These are phyloP conservation scores for Phialemoniopsis sp. DNA, from an alignment of 2,329 filamentous ascomycete species.

Conservation along the genomic window DNA sequence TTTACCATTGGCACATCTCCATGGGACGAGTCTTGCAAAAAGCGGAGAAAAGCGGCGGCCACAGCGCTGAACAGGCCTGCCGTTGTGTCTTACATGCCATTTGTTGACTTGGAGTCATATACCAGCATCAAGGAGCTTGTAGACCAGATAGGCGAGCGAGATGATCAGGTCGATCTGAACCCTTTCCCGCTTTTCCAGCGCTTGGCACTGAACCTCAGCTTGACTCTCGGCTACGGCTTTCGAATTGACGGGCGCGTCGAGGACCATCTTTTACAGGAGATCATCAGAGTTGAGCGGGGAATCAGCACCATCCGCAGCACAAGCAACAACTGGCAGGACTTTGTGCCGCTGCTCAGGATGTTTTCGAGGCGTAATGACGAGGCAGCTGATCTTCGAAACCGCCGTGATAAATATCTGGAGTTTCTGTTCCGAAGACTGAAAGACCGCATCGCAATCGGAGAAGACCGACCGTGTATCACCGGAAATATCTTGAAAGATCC, in stretches of 20 bases:
- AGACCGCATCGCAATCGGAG: no score
- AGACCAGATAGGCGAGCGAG: slow-evolving; percentile 55
- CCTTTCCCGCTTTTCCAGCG: slow-evolving; percentile 71
- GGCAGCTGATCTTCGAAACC: slow-evolving; percentile 60
- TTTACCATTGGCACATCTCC: slow-evolving; percentile 82
- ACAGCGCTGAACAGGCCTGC: slow-evolving; percentile 70
- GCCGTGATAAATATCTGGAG: no score
- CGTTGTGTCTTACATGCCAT: slow-evolving; percentile 74
- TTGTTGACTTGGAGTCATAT: slow-evolving; percentile 75
- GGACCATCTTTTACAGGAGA: slow-evolving; percentile 65
- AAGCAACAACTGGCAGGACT: slow-evolving; percentile 80
- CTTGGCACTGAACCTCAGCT: slow-evolving; percentile 71
- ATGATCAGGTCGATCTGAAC: slow-evolving; percentile 62
- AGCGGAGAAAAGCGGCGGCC: slow-evolving; percentile 71
- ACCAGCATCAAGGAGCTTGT: slow-evolving; percentile 69
- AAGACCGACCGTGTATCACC: no score
- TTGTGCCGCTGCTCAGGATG: slow-evolving; percentile 70
- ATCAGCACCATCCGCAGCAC: slow-evolving; percentile 75
- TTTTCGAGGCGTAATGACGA: slow-evolving; percentile 57
- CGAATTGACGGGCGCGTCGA: slow-evolving; percentile 69
- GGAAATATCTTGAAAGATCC: no score
- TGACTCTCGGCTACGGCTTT: slow-evolving; percentile 77
- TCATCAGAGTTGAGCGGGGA: slow-evolving; percentile 69
- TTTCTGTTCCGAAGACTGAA: no score
- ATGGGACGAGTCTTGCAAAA: slow-evolving; percentile 79